Evolutionary conservation across 179 eudicot species (phyloP), one percentile per base, ranked within the genome.

Genomic region (Dionaea muscipula): DNA sequence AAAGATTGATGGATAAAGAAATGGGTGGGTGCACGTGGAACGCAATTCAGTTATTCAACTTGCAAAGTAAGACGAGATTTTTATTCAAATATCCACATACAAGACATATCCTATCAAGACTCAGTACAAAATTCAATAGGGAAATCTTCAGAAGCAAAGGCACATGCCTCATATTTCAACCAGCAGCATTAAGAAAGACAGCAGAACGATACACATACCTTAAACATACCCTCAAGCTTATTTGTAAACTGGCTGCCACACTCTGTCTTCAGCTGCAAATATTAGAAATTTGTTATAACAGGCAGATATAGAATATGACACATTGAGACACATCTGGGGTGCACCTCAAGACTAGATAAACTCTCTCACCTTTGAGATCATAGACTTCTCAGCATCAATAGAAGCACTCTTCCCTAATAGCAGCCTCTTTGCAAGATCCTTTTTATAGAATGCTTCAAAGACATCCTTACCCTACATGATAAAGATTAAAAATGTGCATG

Each of bases 151-250:
- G n/a, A n/a, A n/a, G n/a, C n/a, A n/a, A n/a, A n/a, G n/a, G n/a
- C n/a, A n/a, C n/a, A n/a, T n/a, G n/a, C n/a, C n/a, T n/a, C n/a
- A n/a, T n/a, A n/a, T n/a, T n/a, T n/a, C n/a, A n/a, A n/a, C n/a
- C n/a, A n/a, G n/a, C n/a, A n/a, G n/a, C n/a, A n/a, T n/a, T n/a
- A n/a, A n/a, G n/a, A n/a, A n/a, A n/a, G n/a, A n/a, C n/a, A n/a
- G n/a, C n/a, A n/a, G n/a, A n/a, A n/a, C n/a, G n/a, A n/a, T n/a
- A n/a, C n/a, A n/a, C n/a, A 67, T 33, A 87, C 98, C 95, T 91
- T 91, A 66, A 87, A 91, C 98, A 91, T 91, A 67, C 98, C 98
- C 78, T 91, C 98, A 63, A 91, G 95, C 70, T 91, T 91, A 68
- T 91, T 91, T 26, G 98, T 91, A 59, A 91, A 91, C 46, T 91